phyloP scores from a whole-genome alignment of 495 filamentous ascomycete genomes.

The Xeromyces bisporus region DNA sequence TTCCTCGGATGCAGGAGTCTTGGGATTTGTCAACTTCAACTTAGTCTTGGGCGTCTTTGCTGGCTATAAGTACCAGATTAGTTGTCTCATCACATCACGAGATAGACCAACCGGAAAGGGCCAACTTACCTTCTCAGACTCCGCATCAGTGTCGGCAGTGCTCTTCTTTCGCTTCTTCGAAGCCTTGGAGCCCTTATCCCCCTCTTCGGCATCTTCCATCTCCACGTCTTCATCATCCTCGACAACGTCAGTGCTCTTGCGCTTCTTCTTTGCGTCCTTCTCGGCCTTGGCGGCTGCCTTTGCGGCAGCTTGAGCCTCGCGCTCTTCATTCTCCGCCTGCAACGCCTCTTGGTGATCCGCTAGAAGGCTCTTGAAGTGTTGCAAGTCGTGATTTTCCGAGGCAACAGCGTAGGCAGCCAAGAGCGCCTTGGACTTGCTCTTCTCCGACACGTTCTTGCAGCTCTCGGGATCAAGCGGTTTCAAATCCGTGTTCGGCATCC shows the following conservation, averaged over 20 bases:
- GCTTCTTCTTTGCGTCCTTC: constrained; percentile 41
- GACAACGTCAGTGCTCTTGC: constrained; percentile 40
- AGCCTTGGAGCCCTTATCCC: constrained; percentile 34
- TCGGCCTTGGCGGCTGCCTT: constrained; percentile 45
- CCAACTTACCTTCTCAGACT: constrained; percentile 44
- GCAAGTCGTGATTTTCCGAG: constrained; percentile 48
- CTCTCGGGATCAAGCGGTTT: constrained; percentile 52
- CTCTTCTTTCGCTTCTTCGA: constrained; percentile 54
- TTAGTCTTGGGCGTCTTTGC: constrained; percentile 47
- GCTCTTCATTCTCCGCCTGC: constrained; percentile 44
- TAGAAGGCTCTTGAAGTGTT: constrained; percentile 63
- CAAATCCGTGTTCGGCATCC: constrained; percentile 67
- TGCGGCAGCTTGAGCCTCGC: constrained; percentile 37
- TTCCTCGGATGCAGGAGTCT: constrained; percentile 26
- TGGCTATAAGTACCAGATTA: constrained; percentile 15
- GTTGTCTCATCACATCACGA: not conserved
- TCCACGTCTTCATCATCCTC: constrained; percentile 46
- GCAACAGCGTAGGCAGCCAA: constrained; percentile 58
- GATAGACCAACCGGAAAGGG: not conserved
- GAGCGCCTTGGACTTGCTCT: constrained; percentile 60
- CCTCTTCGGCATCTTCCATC: constrained; percentile 51
- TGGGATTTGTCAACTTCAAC: constrained; percentile 36
- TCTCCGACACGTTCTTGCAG: constrained; percentile 42
- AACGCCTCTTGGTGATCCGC: constrained; percentile 38
- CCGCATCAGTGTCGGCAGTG: constrained; percentile 42